These are phyloP conservation scores for Geotrichum carabidarum DNA, from an alignment of 1,139 yeast species.

Conservation along the genomic window DNA sequence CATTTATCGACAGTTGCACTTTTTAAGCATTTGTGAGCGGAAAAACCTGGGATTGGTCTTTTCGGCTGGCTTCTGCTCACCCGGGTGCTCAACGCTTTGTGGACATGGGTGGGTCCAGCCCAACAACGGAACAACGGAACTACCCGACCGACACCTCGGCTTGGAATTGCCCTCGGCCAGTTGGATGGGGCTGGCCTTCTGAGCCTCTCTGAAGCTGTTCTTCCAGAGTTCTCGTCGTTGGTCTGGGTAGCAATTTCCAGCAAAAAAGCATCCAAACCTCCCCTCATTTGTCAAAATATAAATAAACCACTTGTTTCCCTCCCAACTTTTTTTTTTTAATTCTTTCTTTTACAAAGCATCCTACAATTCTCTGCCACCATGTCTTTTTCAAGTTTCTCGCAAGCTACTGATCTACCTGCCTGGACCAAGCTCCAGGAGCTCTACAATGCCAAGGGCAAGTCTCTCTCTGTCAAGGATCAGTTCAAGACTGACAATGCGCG, in stretches of 20 bases:
- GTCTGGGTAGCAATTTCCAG: not conserved
- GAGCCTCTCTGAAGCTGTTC: no score
- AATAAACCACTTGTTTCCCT: constrained; percentile 8
- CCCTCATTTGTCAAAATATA: constrained; percentile 8
- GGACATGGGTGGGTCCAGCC: no score
- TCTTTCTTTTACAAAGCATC: not conserved
- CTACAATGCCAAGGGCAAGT: constrained; percentile 62
- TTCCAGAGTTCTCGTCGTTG: no score
- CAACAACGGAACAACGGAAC: no score
- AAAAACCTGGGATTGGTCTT: no score
- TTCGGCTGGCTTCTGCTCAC: no score
- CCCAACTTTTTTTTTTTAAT: not conserved
- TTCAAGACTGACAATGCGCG: constrained; percentile 70
- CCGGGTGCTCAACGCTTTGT: no score
- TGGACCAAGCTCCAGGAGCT: constrained; percentile 74
- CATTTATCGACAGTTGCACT: no score
- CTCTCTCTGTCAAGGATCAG: constrained; percentile 68
- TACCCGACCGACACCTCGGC: no score
- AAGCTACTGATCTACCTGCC: constrained; percentile 72
- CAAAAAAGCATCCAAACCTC: not conserved
- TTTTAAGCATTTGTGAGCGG: no score
- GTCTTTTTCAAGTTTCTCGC: constrained; percentile 51
- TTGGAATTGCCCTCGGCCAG: no score
- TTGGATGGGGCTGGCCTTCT: no score
- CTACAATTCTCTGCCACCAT: constrained; percentile 16